Conservation (phyloP, 2,329 filamentous ascomycete genomes). For the Diaporthe vaccinii region DNA sequence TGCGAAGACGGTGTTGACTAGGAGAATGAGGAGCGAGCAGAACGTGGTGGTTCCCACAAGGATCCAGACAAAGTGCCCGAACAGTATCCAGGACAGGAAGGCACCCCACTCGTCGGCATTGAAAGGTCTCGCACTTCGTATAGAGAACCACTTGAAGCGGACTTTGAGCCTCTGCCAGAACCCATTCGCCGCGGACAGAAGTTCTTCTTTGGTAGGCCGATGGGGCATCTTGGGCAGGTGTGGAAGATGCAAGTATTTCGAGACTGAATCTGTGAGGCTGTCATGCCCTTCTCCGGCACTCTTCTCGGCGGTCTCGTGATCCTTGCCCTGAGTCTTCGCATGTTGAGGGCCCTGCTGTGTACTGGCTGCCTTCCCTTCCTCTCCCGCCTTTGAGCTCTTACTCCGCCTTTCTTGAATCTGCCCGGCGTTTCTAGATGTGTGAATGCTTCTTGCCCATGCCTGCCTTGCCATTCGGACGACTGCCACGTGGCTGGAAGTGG, state of each 20-base stretch:
- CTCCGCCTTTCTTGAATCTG: slow-evolving; percentile 48
- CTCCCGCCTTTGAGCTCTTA: slow-evolving; percentile 48
- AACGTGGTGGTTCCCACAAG: slow-evolving; percentile 98
- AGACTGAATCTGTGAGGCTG: slow-evolving; percentile 63
- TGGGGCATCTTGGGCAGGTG: slow-evolving; percentile 80
- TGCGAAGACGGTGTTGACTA: slow-evolving; percentile 95
- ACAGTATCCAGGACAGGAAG: slow-evolving; percentile 93
- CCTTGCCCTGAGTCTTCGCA: slow-evolving; percentile 43
- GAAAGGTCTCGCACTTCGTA: slow-evolving; percentile 92
- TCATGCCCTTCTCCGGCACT: slow-evolving; percentile 32
- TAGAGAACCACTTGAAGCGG: slow-evolving; percentile 98
- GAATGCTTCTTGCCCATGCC: slow-evolving; percentile 52
- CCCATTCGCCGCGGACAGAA: slow-evolving; percentile 89
- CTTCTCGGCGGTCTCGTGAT: slow-evolving; percentile 52
- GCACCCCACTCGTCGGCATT: slow-evolving; percentile 97
- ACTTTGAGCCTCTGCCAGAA: slow-evolving; percentile 93
- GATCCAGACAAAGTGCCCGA: slow-evolving; percentile 95
- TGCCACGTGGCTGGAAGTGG: slow-evolving; percentile 48
- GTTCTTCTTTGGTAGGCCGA: slow-evolving; percentile 91
- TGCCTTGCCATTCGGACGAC: slow-evolving; percentile 54
- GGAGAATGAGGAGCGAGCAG: slow-evolving; percentile 89
- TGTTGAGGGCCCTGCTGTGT: slow-evolving; percentile 35
- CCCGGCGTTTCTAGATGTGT: slow-evolving; percentile 47
- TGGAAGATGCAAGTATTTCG: slow-evolving; percentile 71
- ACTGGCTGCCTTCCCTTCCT: slow-evolving; percentile 41